Base-by-base conservation (phyloP, 2,329 filamentous ascomycete species). In the Diaporthe sp. region DNA sequence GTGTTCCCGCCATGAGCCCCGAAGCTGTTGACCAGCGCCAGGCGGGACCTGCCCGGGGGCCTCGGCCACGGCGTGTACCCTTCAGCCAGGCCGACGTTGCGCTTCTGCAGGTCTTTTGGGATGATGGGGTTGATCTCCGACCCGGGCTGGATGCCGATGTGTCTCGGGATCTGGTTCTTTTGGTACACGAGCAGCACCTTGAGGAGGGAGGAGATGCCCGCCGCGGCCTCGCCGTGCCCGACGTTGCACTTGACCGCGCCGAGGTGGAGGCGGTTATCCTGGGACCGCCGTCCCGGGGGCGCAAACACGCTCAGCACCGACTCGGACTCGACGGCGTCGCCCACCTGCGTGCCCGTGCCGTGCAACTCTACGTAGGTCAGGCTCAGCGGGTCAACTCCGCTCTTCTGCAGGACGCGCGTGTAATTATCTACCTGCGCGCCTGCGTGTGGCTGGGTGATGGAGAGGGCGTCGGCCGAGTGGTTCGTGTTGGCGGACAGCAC, bases 291-390 rank as follows among this genome's bases (percentile, higher is more conserved):
- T n/a, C n/a, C n/a, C n/a, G n/a, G n/a, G n/a, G n/a, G 87, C 58
- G 90, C 91, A 76, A 92, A 93, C 5, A 88, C 85, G 42, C 89
- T 86, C 27, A 86, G 85, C 69, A 93, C 90, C 0, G 89, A 91
- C 3, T 87, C 86, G 86, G 92, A 92, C 80, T 94, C 92, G 89
- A 89, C 30, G 4, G 87, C 87, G 79, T 94, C 93, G 73, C 92
- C 93, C 47, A 91, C 92, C 79, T 94, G 92, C 1, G 92, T 94
- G 56, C 92, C 92, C 8, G 92, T 94, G 9, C 92, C 92, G 79
- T 94, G 92, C 87, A 93, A 90, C 79, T 94, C 92, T 12, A 93
- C 88, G 78, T 91, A 93, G 78, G 85, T 87, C 72, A 94, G 86
- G 69, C 92, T 79, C 77, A 77, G 79, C 9, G 70, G 82, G 78